Percentiles rank a stretch among this genome's conserved stretches.
Evolutionary conservation across 129 eudicot species (phyloP).

Genomic region (Erigeron canadensis): DNA sequence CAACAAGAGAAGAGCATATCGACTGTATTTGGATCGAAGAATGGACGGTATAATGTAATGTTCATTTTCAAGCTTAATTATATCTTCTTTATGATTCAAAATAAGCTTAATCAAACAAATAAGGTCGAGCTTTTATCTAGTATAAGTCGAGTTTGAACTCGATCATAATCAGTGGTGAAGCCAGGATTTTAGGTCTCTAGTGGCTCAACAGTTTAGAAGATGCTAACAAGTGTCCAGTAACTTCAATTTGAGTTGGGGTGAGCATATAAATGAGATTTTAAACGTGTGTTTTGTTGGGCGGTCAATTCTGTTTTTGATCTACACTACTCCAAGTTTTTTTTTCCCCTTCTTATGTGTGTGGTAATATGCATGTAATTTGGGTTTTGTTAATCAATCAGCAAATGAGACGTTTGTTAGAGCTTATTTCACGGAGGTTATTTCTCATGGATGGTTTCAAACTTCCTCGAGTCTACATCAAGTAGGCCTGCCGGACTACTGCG

Average conservation of each 20-base stretch:
- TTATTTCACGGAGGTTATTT: neutral
- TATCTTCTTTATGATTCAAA: slow-evolving; percentile 3
- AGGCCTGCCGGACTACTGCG: no score
- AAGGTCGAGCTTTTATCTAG: neutral
- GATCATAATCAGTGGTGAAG: no score
- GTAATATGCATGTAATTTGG: neutral
- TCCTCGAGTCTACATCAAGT: neutral
- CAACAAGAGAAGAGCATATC: slow-evolving; percentile 34
- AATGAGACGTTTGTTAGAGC: neutral
- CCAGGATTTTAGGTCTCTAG: no score
- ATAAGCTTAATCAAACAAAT: neutral
- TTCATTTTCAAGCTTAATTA: slow-evolving; percentile 30
- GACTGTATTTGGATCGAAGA: slow-evolving; percentile 42
- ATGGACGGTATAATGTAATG: slow-evolving; percentile 93
- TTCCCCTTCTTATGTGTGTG: neutral
- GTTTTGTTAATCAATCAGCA: neutral
- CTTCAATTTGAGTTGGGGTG: no score
- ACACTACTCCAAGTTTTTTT: no score
- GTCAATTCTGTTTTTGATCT: no score
- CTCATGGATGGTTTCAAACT: neutral
- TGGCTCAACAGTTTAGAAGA: no score
- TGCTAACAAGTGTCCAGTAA: no score
- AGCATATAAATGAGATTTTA: no score
- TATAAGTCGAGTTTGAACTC: neutral
- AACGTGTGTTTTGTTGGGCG: no score